Evolutionary conservation across 768 basidiomycete genomes (phyloP).

Genomic region (Ephemerocybe angulata): DNA sequence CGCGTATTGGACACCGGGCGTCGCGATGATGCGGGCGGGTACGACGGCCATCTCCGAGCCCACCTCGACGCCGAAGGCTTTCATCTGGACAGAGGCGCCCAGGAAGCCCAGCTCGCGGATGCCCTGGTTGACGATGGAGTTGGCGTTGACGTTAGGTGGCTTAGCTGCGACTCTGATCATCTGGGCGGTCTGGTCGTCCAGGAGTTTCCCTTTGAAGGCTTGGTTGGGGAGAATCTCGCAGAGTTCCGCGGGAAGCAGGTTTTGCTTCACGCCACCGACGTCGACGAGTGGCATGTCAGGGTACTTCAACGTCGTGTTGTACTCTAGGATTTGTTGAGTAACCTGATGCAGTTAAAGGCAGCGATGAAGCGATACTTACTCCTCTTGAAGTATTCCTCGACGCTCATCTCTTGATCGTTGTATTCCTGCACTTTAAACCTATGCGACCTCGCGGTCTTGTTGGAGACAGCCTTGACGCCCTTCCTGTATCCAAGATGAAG

Average conservation of each 20-base stretch:
- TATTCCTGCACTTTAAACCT: slow-evolving; percentile 58
- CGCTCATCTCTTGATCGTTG: slow-evolving; percentile 44
- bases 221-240: slow-evolving; percentile 70
- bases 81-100: slow-evolving; percentile 29
- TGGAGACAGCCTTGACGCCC: slow-evolving; percentile 55
- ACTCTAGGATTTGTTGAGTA: slow-evolving; percentile 42
- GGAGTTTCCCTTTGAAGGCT: slow-evolving; percentile 66
- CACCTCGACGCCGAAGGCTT: slow-evolving; percentile 61
- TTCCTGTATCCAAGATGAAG: slow-evolving; percentile 74
- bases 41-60: slow-evolving; percentile 62
- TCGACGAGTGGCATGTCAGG: slow-evolving; percentile 58
- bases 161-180: slow-evolving; percentile 76
- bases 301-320: slow-evolving; percentile 47
- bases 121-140: slow-evolving; percentile 57
- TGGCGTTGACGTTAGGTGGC: slow-evolving; percentile 66
- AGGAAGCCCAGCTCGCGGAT: slow-evolving; percentile 59
- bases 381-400: slow-evolving; percentile 62
- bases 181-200: slow-evolving; percentile 60
- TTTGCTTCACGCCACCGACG: slow-evolving; percentile 46
- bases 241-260: slow-evolving; percentile 65
- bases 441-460: slow-evolving; percentile 43
- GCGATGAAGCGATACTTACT: slow-evolving; percentile 45
- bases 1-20: slow-evolving; percentile 63
- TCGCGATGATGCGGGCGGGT: slow-evolving; percentile 63
- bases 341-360: slow-evolving; percentile 23